Percentiles rank a stretch among this genome's conserved stretches.
These are phyloP conservation scores for Talaromyces sp. DNA, from an alignment of 2,329 filamentous ascomycete genomes.

Conservation along the genomic window DNA sequence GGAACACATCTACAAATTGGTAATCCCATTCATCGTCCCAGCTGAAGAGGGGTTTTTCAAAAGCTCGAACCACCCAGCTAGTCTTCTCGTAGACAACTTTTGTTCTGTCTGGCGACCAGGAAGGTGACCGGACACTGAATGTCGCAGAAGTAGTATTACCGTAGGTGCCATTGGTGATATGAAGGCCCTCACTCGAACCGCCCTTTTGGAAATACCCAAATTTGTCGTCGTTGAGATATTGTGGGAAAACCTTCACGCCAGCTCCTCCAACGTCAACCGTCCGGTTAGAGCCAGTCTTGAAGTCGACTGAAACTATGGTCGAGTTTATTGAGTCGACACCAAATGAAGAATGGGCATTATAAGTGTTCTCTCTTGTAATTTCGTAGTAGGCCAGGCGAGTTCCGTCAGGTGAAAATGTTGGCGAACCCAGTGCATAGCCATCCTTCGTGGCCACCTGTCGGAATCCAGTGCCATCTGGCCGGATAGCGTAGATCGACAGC, in stretches of 20 bases:
- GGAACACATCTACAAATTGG: conserved; percentile 11
- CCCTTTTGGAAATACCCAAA: conserved; percentile 11
- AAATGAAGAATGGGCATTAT: not conserved
- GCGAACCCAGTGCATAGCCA: not conserved
- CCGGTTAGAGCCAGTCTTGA: not conserved
- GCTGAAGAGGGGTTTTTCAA: conserved; percentile 5
- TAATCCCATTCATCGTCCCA: conserved; percentile 12
- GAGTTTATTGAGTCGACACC: not conserved
- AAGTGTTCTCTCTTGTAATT: not conserved
- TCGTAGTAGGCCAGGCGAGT: not conserved
- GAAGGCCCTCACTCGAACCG: conserved; percentile 6
- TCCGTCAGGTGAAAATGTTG: not conserved
- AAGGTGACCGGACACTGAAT: conserved; percentile 1
- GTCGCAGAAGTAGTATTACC: not conserved
- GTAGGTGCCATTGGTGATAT: conserved; percentile 3
- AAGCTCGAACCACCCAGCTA: conserved; percentile 1
- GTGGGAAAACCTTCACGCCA: conserved; percentile 4
- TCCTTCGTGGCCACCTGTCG: not conserved
- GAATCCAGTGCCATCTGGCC: not conserved
- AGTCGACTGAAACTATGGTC: not conserved
- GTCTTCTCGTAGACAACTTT: conserved; percentile 12
- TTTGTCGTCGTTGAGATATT: conserved; percentile 3
- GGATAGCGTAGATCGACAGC: not conserved
- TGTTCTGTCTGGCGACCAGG: conserved; percentile 10
- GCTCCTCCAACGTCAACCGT: not conserved